Evolutionary conservation across 495 filamentous ascomycete species (phyloP), one percentile per base, ranked within the genome.

Genomic region (Usnea hakonensis): DNA sequence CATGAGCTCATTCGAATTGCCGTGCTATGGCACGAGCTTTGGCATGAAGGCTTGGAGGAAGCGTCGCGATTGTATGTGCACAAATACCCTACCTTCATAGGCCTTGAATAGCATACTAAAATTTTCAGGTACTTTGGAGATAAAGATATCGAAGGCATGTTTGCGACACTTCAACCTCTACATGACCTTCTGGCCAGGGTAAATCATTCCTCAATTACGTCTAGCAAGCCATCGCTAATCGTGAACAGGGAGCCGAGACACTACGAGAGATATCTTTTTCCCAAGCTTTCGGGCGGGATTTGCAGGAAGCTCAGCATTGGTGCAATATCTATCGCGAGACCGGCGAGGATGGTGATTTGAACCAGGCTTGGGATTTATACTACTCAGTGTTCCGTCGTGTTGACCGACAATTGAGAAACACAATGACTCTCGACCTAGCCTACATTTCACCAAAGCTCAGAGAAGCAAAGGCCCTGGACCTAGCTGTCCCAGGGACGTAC

Each of bases 11-110:
- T 99, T 70, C 85, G 94, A 56, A 92, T 97, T 61, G 94, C 95
- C 0, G 95, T 99, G 2, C 69, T 97, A 28, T 99, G 94, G 94
- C 94, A 99, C 72, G 94, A 99, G 68, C 86, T 92, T 50, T 99
- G 94, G 94, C 95, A 99, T 66, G 94, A 99, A 73, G 95, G 88
- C n/a, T 81, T 99, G 16, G 94, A 99, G 73, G 95, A 99, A 74
- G 95, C 94, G 4, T 96, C 91, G 8, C 85, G 95, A 54, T 75
- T 95, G 52, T 88, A 87, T 65, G 65, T 33, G 50, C 9, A 43
- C 10, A 40, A 4, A 10, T 30, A 23, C 38, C 8, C 1, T 30
- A 23, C 38, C 8, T 2, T 17, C 19, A 13, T 16, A 5, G 13
- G 30, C 3, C 19, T 36, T 32, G 52, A 46, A 21, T 0, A 23